These are phyloP conservation scores for Penicillium goetzii DNA, from an alignment of 495 filamentous ascomycete species.

Conservation along the genomic window DNA sequence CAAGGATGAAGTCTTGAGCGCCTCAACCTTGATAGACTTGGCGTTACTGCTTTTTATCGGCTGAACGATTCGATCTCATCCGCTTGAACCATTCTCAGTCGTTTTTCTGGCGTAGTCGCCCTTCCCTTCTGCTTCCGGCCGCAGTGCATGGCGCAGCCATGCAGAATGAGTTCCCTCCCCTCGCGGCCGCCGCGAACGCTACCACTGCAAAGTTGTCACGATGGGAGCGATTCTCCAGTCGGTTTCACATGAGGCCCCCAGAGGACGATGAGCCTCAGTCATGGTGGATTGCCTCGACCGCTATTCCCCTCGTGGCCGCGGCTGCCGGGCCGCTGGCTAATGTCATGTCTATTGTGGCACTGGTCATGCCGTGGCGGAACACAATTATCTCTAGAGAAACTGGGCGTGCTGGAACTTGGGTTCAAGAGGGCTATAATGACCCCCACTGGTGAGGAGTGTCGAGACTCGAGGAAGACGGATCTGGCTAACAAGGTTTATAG, in stretches of 20 bases:
- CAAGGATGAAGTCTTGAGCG: slow-evolving; percentile 7
- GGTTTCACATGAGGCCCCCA: slow-evolving; percentile 47
- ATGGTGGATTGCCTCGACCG: slow-evolving; percentile 83
- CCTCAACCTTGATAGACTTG: slow-evolving; percentile 5
- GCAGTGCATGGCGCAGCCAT: slow-evolving; percentile 18
- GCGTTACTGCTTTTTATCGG: not conserved
- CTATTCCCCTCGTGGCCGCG: slow-evolving; percentile 73
- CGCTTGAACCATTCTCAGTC: not conserved
- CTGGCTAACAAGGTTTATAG: slow-evolving; percentile 20
- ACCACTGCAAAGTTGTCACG: slow-evolving; percentile 7
- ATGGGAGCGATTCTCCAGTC: slow-evolving; percentile 26
- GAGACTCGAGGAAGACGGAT: not conserved
- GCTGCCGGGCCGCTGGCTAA: slow-evolving; percentile 75
- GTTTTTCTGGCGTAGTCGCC: not conserved
- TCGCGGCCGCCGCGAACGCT: slow-evolving; percentile 12
- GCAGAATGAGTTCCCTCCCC: slow-evolving; percentile 26
- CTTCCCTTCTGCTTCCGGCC: slow-evolving; percentile 5
- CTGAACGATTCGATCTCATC: not conserved
- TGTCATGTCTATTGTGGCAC: slow-evolving; percentile 73
- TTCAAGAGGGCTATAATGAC: slow-evolving; percentile 50
- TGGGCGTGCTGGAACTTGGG: slow-evolving; percentile 39
- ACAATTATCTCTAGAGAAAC: slow-evolving; percentile 35
- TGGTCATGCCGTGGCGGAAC: slow-evolving; percentile 68
- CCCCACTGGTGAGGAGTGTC: slow-evolving; percentile 53
- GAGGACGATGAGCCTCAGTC: slow-evolving; percentile 56